These are phyloP conservation scores for Lipomyces orientalis DNA, from an alignment of 805 yeast species.

Conservation along the genomic window DNA sequence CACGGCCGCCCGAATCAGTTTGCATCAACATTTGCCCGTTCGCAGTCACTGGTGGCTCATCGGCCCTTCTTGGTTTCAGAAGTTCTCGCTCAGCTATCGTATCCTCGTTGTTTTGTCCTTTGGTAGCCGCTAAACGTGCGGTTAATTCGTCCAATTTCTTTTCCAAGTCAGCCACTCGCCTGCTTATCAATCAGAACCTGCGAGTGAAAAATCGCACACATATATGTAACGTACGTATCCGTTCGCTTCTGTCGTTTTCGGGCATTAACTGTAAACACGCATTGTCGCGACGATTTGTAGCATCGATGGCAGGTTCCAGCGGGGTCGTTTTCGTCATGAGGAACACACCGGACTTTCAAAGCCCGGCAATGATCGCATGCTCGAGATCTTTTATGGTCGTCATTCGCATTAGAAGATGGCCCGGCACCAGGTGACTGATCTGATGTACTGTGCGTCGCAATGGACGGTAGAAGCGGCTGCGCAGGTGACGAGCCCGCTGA, in stretches of 20 bases:
- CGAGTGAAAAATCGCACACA: neutral
- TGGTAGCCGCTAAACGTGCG: slow-evolving; percentile 13
- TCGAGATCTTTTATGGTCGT: slow-evolving; percentile 37
- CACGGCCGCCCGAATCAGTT: neutral
- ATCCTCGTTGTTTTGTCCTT: neutral
- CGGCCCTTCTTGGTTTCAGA: neutral
- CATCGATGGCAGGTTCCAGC: slow-evolving; percentile 78
- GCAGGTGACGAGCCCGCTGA: neutral
- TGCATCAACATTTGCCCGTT: neutral
- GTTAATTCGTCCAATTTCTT: slow-evolving; percentile 41
- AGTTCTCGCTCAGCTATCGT: neutral
- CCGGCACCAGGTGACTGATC: neutral
- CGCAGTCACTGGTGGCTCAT: neutral
- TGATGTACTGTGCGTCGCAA: neutral
- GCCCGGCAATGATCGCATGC: slow-evolving; percentile 67
- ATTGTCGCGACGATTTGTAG: slow-evolving; percentile 61
- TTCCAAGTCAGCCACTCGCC: slow-evolving; percentile 45
- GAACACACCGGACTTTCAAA: slow-evolving; percentile 83
- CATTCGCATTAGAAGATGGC: slow-evolving; percentile 4
- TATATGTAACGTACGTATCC: slow-evolving; percentile 39
- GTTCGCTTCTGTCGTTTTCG: slow-evolving; percentile 56
- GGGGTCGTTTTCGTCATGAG: slow-evolving; percentile 63
- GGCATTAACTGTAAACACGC: slow-evolving; percentile 71
- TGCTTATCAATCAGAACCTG: slow-evolving; percentile 18
- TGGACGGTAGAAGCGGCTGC: neutral